Conservation (phyloP, 2,329 filamentous ascomycete species). For the Pseudogymnoascus sp. region DNA sequence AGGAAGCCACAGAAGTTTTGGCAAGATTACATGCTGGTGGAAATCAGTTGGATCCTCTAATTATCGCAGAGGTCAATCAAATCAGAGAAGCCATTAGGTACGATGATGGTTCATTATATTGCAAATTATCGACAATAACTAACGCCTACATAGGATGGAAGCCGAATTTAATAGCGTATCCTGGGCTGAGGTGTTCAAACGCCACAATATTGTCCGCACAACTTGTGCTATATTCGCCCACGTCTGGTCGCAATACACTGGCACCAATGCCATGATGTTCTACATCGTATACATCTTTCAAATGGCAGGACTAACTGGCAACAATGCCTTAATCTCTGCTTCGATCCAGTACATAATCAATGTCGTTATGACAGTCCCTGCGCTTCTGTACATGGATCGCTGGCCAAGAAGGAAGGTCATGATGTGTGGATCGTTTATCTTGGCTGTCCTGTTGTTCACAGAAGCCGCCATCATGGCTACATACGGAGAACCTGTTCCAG, state of each 20-base stretch:
- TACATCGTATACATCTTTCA: constrained; percentile 33
- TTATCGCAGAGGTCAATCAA: constrained; percentile 49
- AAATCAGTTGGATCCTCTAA: constrained; percentile 43
- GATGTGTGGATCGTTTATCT: constrained; percentile 4
- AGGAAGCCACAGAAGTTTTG: constrained; percentile 38
- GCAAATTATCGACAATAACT: neutral
- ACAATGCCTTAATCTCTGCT: constrained; percentile 26
- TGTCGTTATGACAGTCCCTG: constrained; percentile 10
- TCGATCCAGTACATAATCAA: constrained; percentile 18
- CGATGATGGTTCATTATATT: neutral
- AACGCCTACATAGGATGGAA: neutral
- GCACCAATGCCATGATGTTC: constrained; percentile 26
- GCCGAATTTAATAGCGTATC: neutral
- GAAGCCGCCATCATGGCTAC: constrained; percentile 1
- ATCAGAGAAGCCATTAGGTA: constrained; percentile 25
- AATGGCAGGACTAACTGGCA: constrained; percentile 30
- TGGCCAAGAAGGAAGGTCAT: constrained; percentile 1
- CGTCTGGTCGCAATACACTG: constrained; percentile 19
- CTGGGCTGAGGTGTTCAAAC: neutral
- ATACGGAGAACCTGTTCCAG: neutral
- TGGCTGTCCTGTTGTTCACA: neutral
- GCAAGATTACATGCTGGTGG: constrained; percentile 50
- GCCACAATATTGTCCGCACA: neutral
- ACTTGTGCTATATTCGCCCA: constrained; percentile 9
- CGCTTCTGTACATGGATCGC: constrained; percentile 8